Conservation (phyloP, 2,329 filamentous ascomycete genomes). For the Stagonosporopsis vannaccii region DNA sequence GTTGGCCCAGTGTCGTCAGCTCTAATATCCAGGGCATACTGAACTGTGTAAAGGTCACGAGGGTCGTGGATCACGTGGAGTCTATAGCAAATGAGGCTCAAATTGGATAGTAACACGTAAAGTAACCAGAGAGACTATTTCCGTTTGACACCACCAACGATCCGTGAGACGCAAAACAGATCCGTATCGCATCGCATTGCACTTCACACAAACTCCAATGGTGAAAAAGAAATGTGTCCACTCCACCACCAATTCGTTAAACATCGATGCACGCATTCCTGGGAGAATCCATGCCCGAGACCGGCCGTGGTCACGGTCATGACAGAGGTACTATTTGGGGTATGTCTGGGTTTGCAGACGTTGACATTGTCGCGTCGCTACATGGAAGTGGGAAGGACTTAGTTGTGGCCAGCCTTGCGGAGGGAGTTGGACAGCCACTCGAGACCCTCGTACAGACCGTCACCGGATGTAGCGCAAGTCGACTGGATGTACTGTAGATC, state of each 20-base stretch:
- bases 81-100: constrained; percentile 46
- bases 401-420: constrained; percentile 62
- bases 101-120: constrained; percentile 49
- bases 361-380: constrained; percentile 40
- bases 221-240: constrained; percentile 44
- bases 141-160: constrained; percentile 41
- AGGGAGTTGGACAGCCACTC: constrained; percentile 66
- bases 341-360: constrained; percentile 38
- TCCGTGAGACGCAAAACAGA: constrained; percentile 42
- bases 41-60: neutral
- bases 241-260: constrained; percentile 48
- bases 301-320: constrained; percentile 22
- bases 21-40: neutral
- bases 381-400: constrained; percentile 30
- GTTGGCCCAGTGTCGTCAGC: constrained; percentile 4
- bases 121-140: constrained; percentile 48
- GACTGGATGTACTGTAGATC: constrained; percentile 88
- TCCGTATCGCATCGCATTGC: constrained; percentile 31
- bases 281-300: constrained; percentile 18
- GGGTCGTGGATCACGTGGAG: neutral
- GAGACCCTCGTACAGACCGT: constrained; percentile 99
- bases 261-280: constrained; percentile 46
- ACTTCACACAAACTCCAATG: constrained; percentile 49
- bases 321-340: constrained; percentile 33
- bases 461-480: constrained; percentile 97